phyloP scores from a whole-genome alignment of 179 eudicot species.

The Silene coronaria region DNA sequence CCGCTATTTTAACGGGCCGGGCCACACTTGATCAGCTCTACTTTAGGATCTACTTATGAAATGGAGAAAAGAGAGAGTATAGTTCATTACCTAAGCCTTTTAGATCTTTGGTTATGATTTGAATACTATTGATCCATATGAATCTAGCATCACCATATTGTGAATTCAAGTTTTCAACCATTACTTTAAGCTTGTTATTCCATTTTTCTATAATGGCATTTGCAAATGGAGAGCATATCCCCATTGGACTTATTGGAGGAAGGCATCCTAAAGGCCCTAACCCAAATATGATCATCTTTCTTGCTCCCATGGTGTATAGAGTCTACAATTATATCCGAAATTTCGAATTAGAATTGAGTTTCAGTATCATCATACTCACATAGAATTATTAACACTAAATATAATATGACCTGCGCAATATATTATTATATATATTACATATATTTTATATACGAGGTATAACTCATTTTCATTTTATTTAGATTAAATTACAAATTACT shows the following conservation, averaged over 20 bases:
- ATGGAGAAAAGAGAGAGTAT: neutral
- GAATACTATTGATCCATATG: conserved; percentile 29
- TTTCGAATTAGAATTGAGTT: neutral
- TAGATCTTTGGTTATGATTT: conserved; percentile 22
- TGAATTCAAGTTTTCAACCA: conserved; percentile 23
- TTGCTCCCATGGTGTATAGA: conserved; percentile 24
- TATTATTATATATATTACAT: too few relatives aligned
- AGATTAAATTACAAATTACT: too few relatives aligned
- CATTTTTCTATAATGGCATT: conserved; percentile 15
- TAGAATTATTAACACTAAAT: too few relatives aligned
- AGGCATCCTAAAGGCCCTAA: conserved; percentile 30
- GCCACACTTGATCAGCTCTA: too few relatives aligned
- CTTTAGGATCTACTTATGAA: too few relatives aligned
- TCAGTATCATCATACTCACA: too few relatives aligned
- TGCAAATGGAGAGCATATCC: conserved; percentile 13
- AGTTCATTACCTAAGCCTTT: conserved; percentile 22
- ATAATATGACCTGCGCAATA: too few relatives aligned
- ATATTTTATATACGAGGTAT: too few relatives aligned
- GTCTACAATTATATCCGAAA: conserved; percentile 1
- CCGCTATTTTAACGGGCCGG: too few relatives aligned
- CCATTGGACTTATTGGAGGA: neutral
- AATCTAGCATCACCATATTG: conserved; percentile 21
- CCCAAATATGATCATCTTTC: conserved; percentile 31
- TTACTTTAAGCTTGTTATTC: conserved; percentile 21
- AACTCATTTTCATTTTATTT: too few relatives aligned